Evolutionary conservation across 495 filamentous ascomycete genomes (phyloP).

Genomic region (Rostrohypoxylon terebratum): DNA sequence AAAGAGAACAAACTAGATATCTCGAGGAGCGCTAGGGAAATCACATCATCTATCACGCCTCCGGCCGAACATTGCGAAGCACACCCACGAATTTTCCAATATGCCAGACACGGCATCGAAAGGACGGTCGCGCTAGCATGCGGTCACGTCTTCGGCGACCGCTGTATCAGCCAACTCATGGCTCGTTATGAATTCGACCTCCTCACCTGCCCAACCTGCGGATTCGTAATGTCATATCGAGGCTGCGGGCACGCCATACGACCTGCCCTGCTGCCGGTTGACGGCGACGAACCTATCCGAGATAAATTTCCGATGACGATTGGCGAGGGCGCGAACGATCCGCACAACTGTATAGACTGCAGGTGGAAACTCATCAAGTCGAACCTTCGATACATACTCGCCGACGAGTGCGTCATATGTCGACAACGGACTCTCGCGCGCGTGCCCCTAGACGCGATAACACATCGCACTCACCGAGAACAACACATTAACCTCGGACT

Average conservation of each 20-base stretch:
- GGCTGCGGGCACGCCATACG: slow-evolving; percentile 40
- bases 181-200: slow-evolving; percentile 12
- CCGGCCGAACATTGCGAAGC: slow-evolving; percentile 3
- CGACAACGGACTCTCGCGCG: slow-evolving; percentile 17
- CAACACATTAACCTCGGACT: slow-evolving; percentile 35
- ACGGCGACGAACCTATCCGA: slow-evolving; percentile 31
- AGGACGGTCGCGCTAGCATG: slow-evolving; percentile 41
- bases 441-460: slow-evolving; percentile 22
- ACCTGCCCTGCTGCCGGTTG: slow-evolving; percentile 36
- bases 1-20: slow-evolving; percentile 37
- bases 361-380: slow-evolving; percentile 38
- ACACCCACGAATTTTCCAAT: slow-evolving; percentile 12
- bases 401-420: slow-evolving; percentile 43
- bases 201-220: slow-evolving; percentile 44
- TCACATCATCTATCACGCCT: neutral
- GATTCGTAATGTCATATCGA: slow-evolving; percentile 40
- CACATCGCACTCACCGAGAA: slow-evolving; percentile 37
- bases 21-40: slow-evolving; percentile 29
- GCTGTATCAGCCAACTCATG: slow-evolving; percentile 36
- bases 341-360: slow-evolving; percentile 43
- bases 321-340: slow-evolving; percentile 35
- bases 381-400: slow-evolving; percentile 37
- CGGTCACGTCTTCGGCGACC: slow-evolving; percentile 48
- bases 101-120: slow-evolving; percentile 40
- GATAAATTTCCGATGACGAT: slow-evolving; percentile 48